Percentiles rank a stretch among this genome's conserved stretches.
Conservation (phyloP, 139 green algal genomes). For the Micromonas pusilla region DNA sequence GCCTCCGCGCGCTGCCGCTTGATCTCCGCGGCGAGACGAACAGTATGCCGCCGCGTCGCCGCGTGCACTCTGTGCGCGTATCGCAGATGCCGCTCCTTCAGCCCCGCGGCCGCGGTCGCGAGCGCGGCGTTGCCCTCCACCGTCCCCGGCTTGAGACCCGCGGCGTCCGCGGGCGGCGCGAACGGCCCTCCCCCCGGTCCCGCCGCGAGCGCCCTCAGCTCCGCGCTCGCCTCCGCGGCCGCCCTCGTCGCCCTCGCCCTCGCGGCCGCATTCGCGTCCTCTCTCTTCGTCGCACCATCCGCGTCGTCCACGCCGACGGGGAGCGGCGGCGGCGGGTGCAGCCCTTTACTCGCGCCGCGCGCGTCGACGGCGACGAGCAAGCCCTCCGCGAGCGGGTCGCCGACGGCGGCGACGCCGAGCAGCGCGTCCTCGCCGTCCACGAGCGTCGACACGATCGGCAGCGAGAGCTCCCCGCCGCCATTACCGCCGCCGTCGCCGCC, state of each 20-base stretch:
- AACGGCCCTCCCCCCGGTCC: too few species aligned
- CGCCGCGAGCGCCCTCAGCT: background rate
- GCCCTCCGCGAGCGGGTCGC: constrained; percentile 6
- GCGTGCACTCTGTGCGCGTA: constrained; percentile 2
- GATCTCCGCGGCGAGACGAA: constrained; percentile 8
- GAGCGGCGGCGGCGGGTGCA: background rate
- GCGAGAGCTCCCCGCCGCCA: background rate
- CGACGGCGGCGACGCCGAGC: background rate
- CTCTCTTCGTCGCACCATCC: background rate
- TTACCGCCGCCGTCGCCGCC: background rate
- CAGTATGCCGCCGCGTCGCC: background rate
- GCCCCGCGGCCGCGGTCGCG: background rate
- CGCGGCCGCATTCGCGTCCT: background rate
- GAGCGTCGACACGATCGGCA: background rate
- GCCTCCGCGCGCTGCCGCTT: constrained; percentile 3
- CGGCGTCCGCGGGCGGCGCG: too few species aligned
- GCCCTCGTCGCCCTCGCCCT: too few species aligned
- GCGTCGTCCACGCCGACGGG: background rate
- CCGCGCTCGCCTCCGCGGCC: background rate
- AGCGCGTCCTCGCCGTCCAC: background rate
- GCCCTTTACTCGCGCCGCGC: background rate
- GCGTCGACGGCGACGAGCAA: background rate
- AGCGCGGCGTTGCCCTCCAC: constrained; percentile 1
- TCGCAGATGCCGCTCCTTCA: background rate
- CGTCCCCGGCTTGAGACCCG: background rate